phyloP scores from a whole-genome alignment of 345 rosid species.

The Erodium maritimum region DNA sequence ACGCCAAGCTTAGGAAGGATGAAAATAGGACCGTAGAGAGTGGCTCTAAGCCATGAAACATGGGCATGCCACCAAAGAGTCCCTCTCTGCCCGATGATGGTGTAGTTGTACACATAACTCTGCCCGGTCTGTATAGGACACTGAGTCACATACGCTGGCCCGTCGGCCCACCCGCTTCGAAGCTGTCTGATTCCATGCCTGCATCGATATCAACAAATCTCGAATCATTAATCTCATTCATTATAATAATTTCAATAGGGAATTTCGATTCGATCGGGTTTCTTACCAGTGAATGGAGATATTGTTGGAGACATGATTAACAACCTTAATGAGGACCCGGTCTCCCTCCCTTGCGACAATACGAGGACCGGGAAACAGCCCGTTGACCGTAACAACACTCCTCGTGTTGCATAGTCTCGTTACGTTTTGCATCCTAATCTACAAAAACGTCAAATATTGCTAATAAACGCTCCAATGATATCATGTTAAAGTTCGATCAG shows the following conservation, averaged over 20 bases:
- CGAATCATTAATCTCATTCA: too few species aligned
- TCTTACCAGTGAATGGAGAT: constrained; percentile 37
- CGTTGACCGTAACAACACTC: constrained; percentile 41
- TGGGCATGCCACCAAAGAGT: too few species aligned
- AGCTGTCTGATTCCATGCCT: constrained; percentile 75
- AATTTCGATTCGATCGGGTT: too few species aligned
- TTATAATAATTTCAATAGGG: too few species aligned
- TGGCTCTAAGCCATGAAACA: constrained; percentile 56
- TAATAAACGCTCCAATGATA: too few species aligned
- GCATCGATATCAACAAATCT: too few species aligned
- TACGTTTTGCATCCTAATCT: constrained; percentile 29
- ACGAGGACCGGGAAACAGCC: constrained; percentile 47
- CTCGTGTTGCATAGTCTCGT: constrained; percentile 37
- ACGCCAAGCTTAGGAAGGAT: constrained; percentile 43
- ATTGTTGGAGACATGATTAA: constrained; percentile 27
- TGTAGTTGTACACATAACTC: constrained; percentile 61
- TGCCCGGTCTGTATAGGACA: constrained; percentile 62
- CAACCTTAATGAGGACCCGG: constrained; percentile 30
- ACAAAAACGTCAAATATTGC: too few species aligned
- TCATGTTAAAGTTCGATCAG: too few species aligned
- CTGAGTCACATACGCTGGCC: constrained; percentile 62
- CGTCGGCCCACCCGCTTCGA: constrained; percentile 73
- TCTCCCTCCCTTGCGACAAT: constrained; percentile 47
- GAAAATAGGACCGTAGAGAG: constrained; percentile 61
- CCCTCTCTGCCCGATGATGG: constrained; percentile 63